These are phyloP conservation scores for Pseudognaphalium luteoalbum DNA, from an alignment of 129 eudicot species.

Conservation along the genomic window DNA sequence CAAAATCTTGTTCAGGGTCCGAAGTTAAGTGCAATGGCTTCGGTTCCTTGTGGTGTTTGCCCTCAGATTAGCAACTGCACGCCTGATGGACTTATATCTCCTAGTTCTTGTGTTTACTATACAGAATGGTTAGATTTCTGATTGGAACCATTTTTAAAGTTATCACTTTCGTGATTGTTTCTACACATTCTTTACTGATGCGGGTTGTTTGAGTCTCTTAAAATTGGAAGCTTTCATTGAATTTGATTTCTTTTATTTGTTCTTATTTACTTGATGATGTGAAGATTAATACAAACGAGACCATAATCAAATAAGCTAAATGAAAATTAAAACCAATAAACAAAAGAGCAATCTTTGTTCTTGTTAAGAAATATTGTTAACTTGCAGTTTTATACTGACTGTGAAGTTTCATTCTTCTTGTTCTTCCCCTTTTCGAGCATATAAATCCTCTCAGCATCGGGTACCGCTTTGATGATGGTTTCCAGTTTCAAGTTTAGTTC, in stretches of 20 bases:
- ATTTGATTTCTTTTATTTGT: background rate
- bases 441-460: constrained; percentile 80
- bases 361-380: constrained; percentile 13
- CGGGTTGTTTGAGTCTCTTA: background rate
- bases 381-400: constrained; percentile 19
- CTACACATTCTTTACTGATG: background rate
- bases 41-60: constrained; percentile 74
- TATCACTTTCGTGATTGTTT: background rate
- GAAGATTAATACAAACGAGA: background rate
- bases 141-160: constrained; percentile 7
- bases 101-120: constrained; percentile 57
- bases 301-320: background rate
- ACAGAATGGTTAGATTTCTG: constrained; percentile 65
- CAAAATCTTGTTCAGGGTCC: constrained; percentile 30
- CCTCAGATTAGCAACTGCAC: constrained; percentile 46
- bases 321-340: background rate
- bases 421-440: constrained; percentile 77
- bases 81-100: constrained; percentile 33
- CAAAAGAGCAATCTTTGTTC: background rate
- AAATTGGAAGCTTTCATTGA: background rate
- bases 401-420: constrained; percentile 63
- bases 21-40: constrained; percentile 45
- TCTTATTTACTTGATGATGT: constrained; percentile 15
- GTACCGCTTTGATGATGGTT: constrained; percentile 62
- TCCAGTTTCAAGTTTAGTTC: constrained; percentile 73